Base-by-base conservation (phyloP, 2,329 filamentous ascomycete genomes). In the Aspergillus quadricinctus region DNA sequence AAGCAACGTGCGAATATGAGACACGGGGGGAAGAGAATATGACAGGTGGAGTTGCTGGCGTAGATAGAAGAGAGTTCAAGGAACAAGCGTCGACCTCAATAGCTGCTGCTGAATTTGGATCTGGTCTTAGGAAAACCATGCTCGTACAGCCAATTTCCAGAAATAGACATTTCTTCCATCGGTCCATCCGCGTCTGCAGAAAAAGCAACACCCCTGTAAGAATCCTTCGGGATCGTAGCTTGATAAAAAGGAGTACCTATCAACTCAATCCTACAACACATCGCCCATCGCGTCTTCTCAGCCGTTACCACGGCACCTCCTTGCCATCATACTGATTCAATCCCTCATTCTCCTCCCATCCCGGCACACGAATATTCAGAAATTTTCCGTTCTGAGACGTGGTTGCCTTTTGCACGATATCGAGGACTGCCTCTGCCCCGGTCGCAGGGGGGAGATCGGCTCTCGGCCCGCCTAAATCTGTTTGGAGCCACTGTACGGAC, bases 341-440 rank as follows among this genome's bases (percentile, higher is more conserved):
- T 4, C 63, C 64, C 45, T 59, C 53, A 6, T 56, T 61, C n/a
- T 72, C 55, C 56, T 75, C 69, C 69, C 71, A 76, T 0, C 74
- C 75, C 0, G 69, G 62, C 4, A 77, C 69, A 54, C 67, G 64
- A 23, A 78, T 72, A 48, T 77, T 76, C 14, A 72, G 27, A 46
- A 83, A 86, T 59, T 77, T 83, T 11, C 79, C 79, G 59, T 72
- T 78, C 29, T 74, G 71, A 52, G 73, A 69, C 3, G 73, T 69
- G 0, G 68, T 75, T 8, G 71, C 62, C 25, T 53, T 66, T 17
- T 78, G 61, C 1, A 87, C 69, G 57, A 84, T 82, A 1, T 73
- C 69, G 40, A 75, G 60, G 4, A 75, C 66, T 0, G 69, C 71
- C 6, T 71, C 65, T 0, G 73, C 72, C 4, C 78, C 77, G 1